Conservation (phyloP, 371 early-diverging fungal species). For the Mortierella polycephala region DNA sequence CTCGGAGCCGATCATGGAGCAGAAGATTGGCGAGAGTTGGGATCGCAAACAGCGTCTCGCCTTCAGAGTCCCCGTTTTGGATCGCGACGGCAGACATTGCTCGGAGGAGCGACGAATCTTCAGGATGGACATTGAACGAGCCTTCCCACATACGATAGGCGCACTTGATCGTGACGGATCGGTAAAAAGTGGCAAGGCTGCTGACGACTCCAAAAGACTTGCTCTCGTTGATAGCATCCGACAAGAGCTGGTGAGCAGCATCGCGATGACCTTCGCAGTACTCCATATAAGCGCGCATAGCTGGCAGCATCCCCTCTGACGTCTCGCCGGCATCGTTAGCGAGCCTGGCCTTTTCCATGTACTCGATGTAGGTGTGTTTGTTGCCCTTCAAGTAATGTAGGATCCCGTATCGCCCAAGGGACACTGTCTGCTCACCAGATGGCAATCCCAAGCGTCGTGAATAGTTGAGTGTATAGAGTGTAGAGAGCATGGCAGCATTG, state of each 20-base stretch:
- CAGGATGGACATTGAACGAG: conserved; percentile 56
- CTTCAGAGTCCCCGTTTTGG: conserved; percentile 50
- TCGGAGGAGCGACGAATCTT: conserved; percentile 58
- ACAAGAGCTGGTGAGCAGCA: conserved; percentile 58
- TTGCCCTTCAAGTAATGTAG: conserved; percentile 64
- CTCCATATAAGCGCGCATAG: conserved; percentile 55
- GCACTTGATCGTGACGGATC: conserved; percentile 59
- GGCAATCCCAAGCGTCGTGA: conserved; percentile 59
- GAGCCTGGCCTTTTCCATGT: conserved; percentile 59
- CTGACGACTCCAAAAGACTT: conserved; percentile 65
- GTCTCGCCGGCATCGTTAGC: conserved; percentile 56
- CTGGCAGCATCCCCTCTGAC: conserved; percentile 42
- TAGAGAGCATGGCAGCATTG: conserved; percentile 59
- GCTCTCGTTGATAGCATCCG: conserved; percentile 62
- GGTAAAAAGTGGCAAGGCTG: conserved; percentile 66
- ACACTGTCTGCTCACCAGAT: conserved; percentile 60
- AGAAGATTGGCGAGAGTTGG: conserved; percentile 43
- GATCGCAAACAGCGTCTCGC: conserved; percentile 52
- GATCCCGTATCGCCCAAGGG: conserved; percentile 62
- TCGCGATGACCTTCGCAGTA: conserved; percentile 63
- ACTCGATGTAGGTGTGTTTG: conserved; percentile 58
- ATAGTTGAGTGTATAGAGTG: conserved; percentile 59
- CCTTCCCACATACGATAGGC: conserved; percentile 72
- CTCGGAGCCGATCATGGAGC: conserved; percentile 42
- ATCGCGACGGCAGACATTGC: conserved; percentile 42